Evolutionary conservation across 2,329 filamentous ascomycete genomes (phyloP).

Genomic region (Orbilia ellipsospora): DNA sequence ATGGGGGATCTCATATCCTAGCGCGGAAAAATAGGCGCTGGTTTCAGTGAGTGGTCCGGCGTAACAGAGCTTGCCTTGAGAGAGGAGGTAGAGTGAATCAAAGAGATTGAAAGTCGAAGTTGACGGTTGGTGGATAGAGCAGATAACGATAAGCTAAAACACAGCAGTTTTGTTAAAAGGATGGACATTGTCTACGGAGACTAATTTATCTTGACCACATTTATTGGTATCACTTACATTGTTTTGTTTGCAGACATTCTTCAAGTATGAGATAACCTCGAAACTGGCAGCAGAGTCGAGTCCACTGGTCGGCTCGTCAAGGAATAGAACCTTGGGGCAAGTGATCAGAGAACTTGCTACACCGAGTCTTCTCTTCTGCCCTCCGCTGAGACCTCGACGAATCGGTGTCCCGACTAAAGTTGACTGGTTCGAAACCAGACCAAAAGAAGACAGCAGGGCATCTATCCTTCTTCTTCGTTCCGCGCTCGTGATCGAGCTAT

Average conservation of each 20-base stretch:
- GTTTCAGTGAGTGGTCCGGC: constrained; percentile 73
- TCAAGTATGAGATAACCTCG: constrained; percentile 80
- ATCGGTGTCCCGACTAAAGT: constrained; percentile 84
- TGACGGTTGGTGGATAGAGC: constrained; percentile 87
- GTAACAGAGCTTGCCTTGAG: constrained; percentile 76
- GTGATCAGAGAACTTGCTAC: constrained; percentile 85
- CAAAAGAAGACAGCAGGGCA: constrained; percentile 68
- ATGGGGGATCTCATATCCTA: constrained; percentile 73
- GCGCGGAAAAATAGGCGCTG: constrained; percentile 71
- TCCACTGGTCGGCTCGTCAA: constrained; percentile 86
- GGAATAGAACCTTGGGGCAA: constrained; percentile 80
- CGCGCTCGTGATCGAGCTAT: constrained; percentile 32
- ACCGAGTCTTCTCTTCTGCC: constrained; percentile 83
- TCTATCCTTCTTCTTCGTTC: constrained; percentile 64
- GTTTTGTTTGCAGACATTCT: constrained; percentile 73
- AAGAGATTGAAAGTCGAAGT: constrained; percentile 82
- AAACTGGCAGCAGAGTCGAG: constrained; percentile 80
- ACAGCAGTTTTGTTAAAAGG: neutral
- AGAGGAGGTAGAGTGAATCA: constrained; percentile 80
- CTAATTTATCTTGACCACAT: neutral
- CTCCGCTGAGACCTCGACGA: constrained; percentile 83
- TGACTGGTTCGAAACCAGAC: constrained; percentile 75
- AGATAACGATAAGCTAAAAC: constrained; percentile 76
- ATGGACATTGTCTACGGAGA: too few relatives aligned
- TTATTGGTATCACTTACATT: constrained; percentile 66